Evolutionary conservation across 1,139 yeast genomes (phyloP).

Genomic region (Debaryomycetaceae sp.): DNA sequence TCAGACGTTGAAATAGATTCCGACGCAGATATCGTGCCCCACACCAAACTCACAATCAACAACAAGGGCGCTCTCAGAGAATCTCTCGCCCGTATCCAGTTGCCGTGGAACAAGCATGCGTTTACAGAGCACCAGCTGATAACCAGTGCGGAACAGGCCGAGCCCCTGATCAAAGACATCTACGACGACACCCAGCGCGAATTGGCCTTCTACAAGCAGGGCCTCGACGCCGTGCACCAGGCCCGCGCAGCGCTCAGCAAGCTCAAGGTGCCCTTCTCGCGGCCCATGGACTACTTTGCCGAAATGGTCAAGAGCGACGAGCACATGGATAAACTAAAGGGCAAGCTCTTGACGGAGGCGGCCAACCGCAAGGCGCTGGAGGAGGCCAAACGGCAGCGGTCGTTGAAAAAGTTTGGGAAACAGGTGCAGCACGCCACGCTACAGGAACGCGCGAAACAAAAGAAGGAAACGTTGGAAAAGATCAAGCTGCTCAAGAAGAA

Average conservation of each 20-base stretch:
- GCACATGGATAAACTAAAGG: conserved; percentile 91
- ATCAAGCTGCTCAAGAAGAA: conserved; percentile 82
- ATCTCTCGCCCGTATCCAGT: conserved; percentile 52
- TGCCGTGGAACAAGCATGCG: conserved; percentile 61
- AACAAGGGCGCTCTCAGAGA: conserved; percentile 62
- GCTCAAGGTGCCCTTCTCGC: conserved; percentile 73
- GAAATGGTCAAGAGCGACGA: conserved; percentile 98
- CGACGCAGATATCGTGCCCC: conserved; percentile 83
- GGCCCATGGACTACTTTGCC: conserved; percentile 95
- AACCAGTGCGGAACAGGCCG: conserved; percentile 49
- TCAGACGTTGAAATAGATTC: conserved; percentile 76
- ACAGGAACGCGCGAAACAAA: conserved; percentile 90
- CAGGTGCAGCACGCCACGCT: conserved; percentile 91
- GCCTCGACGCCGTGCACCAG: conserved; percentile 68
- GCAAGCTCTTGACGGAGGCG: conserved; percentile 74
- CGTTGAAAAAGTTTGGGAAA: conserved; percentile 93
- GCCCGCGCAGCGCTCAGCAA: conserved; percentile 59
- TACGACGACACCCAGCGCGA: conserved; percentile 86
- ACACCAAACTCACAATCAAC: conserved; percentile 75
- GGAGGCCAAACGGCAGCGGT: conserved; percentile 91
- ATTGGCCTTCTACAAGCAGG: conserved; percentile 67
- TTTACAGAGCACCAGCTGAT: conserved; percentile 81
- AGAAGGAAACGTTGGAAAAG: conserved; percentile 82
- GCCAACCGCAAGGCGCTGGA: conserved; percentile 85
- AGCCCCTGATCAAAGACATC: conserved; percentile 67